A percentile compares a stretch with the other conserved stretches of the same genome.
Conservation (phyloP, 768 basidiomycete genomes). For the Pisolithus microcarpus region DNA sequence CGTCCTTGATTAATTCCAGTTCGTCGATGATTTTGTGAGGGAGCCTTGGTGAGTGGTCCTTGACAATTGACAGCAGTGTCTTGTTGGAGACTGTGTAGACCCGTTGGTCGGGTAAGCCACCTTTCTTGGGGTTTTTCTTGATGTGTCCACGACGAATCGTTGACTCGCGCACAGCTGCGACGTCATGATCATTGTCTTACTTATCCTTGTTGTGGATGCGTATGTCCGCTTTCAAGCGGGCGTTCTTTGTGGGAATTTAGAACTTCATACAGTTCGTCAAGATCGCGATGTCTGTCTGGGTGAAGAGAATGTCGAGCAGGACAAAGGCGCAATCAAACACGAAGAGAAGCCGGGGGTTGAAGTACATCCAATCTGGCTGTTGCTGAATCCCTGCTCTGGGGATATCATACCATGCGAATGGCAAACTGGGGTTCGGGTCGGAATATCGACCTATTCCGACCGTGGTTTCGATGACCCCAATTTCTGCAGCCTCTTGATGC, state of each 20-base stretch:
- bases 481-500: constrained; percentile 13
- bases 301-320: constrained; percentile 13
- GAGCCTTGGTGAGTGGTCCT: too few species aligned
- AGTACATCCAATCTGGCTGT: constrained; percentile 22
- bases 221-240: constrained; percentile 13
- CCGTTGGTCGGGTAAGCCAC: constrained; percentile 7
- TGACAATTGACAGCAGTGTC: too few species aligned
- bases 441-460: constrained; percentile 13
- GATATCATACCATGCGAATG: constrained; percentile 22
- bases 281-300: constrained; percentile 10
- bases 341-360: constrained; percentile 21
- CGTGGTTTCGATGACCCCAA: constrained; percentile 20
- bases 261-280: constrained; percentile 9
- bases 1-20: too few species aligned
- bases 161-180: background rate
- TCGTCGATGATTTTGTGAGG: too few species aligned
- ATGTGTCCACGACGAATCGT: constrained; percentile 15
- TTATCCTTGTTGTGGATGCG: constrained; percentile 8
- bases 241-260: constrained; percentile 10
- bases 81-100: too few species aligned
- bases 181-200: constrained; percentile 6
- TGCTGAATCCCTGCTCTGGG: constrained; percentile 22
- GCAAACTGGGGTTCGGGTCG: constrained; percentile 11
- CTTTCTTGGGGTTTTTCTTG: constrained; percentile 8
- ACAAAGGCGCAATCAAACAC: constrained; percentile 14